phyloP scores from a whole-genome alignment of 192 early-diverging fungal genomes.

The Dispira simplex region DNA sequence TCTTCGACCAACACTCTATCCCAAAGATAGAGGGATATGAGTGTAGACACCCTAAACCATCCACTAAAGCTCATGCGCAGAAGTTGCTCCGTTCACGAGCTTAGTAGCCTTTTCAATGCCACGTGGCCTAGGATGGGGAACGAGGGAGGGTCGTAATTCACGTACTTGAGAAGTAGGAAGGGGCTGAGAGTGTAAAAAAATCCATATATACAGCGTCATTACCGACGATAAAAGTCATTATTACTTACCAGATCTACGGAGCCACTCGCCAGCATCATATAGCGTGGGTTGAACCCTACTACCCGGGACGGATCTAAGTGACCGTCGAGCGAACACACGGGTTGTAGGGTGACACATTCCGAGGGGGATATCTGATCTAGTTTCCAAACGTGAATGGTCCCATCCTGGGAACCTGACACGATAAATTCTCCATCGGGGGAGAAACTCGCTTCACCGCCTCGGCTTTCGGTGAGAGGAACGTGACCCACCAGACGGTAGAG shows the following conservation, averaged over 20 bases:
- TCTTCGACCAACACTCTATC: neutral
- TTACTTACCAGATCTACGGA: constrained; percentile 45
- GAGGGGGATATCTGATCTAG: neutral
- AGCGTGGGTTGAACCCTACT: constrained; percentile 60
- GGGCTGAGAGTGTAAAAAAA: no score
- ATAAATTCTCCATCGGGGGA: constrained; percentile 65
- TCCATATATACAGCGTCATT: neutral
- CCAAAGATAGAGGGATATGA: neutral
- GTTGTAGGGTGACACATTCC: constrained; percentile 12
- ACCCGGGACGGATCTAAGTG: constrained; percentile 35
- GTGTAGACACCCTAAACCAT: no score
- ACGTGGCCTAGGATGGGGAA: neutral
- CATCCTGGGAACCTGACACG: constrained; percentile 30
- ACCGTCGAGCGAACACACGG: constrained; percentile 25
- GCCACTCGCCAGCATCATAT: constrained; percentile 55
- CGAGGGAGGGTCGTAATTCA: neutral
- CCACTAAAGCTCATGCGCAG: neutral
- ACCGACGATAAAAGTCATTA: neutral
- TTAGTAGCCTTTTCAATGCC: neutral
- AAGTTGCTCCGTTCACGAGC: neutral
- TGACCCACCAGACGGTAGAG: neutral
- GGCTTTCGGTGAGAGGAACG: constrained; percentile 1
- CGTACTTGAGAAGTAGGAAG: neutral
- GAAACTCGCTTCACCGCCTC: constrained; percentile 36
- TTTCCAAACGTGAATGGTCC: constrained; percentile 13